phyloP scores from a whole-genome alignment of 768 basidiomycete genomes.

The Xerocomellus chrysenteron region DNA sequence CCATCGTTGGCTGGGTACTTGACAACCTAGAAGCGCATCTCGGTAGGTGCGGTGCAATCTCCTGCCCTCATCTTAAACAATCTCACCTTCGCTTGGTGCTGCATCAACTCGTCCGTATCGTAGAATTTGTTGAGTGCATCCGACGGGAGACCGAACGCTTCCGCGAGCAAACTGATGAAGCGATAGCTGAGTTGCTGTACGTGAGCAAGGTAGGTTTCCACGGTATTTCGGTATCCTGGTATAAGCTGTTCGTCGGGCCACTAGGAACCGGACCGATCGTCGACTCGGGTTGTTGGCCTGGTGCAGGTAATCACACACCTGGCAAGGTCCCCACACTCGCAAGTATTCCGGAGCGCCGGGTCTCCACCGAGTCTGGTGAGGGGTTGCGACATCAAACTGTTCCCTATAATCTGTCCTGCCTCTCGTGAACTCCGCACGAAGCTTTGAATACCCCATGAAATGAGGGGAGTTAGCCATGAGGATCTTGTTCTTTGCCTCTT shows the following conservation, averaged over 20 bases:
- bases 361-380: constrained; percentile 58
- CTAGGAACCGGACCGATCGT: constrained; percentile 35
- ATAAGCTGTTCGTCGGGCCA: constrained; percentile 74
- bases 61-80: background rate
- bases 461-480: constrained; percentile 73
- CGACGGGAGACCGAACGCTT: constrained; percentile 64
- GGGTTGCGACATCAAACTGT: constrained; percentile 80
- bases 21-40: constrained; percentile 44
- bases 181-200: constrained; percentile 59
- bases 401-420: constrained; percentile 73
- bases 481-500: constrained; percentile 64
- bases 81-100: constrained; percentile 67
- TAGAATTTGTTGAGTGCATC: constrained; percentile 64
- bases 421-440: constrained; percentile 74
- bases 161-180: constrained; percentile 62
- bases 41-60: background rate
- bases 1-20: constrained; percentile 65
- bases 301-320: constrained; percentile 44
- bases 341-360: constrained; percentile 64
- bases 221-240: constrained; percentile 63
- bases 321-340: constrained; percentile 70
- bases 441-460: constrained; percentile 73
- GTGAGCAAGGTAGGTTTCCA: constrained; percentile 58
- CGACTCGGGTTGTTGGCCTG: background rate
- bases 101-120: constrained; percentile 58